phyloP scores from a whole-genome alignment of 805 yeast species.

The Metschnikowia cubensis region DNA sequence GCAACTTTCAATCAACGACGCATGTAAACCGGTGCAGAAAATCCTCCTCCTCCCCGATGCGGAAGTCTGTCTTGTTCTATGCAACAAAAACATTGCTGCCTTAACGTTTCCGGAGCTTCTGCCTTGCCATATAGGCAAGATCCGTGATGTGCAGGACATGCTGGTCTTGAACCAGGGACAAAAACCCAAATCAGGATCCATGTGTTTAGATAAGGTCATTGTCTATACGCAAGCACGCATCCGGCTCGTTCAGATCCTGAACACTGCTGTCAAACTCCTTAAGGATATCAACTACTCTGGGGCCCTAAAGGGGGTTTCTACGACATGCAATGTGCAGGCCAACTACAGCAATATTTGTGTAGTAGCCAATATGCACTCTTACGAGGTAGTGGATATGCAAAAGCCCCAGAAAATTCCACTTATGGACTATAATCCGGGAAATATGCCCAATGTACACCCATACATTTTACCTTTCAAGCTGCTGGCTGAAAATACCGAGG shows the following conservation, averaged over 20 bases:
- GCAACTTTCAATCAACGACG: constrained; percentile 16
- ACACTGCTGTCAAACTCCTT: constrained; percentile 27
- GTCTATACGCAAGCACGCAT: constrained; percentile 28
- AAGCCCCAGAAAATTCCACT: constrained; percentile 31
- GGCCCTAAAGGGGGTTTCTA: constrained; percentile 27
- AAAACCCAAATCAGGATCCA: constrained; percentile 7
- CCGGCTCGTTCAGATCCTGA: constrained; percentile 27
- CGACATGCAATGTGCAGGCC: constrained; percentile 23
- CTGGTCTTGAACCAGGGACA: constrained; percentile 21
- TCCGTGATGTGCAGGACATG: constrained; percentile 33
- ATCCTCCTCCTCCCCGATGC: constrained; percentile 25
- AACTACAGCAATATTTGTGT: constrained; percentile 29
- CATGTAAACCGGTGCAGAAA: constrained; percentile 17
- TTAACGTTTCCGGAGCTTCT: constrained; percentile 37
- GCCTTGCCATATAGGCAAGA: constrained; percentile 34
- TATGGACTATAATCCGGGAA: constrained; percentile 26
- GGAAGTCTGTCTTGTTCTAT: constrained; percentile 24
- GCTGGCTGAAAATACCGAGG: constrained; percentile 18
- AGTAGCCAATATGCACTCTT: constrained; percentile 30
- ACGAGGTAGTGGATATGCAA: constrained; percentile 36
- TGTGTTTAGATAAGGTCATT: constrained; percentile 25
- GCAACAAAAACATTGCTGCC: constrained; percentile 24
- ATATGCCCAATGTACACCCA: constrained; percentile 5
- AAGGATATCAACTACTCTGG: constrained; percentile 31
- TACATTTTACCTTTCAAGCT: constrained; percentile 10